Conservation (phyloP, 2,329 filamentous ascomycete genomes). For the Pseudogymnoascus sp. region DNA sequence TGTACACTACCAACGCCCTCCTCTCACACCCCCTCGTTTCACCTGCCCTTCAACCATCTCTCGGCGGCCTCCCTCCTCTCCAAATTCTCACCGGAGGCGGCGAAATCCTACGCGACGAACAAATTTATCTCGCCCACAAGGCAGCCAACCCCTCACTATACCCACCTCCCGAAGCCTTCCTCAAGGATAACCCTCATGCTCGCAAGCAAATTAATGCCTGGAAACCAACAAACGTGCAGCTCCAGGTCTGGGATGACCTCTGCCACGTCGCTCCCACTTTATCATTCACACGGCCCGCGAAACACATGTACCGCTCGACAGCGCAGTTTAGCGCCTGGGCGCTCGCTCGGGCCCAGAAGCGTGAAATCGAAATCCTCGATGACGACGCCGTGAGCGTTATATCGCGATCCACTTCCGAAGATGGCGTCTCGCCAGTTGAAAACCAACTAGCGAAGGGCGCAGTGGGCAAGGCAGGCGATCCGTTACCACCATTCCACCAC, state of each 20-base stretch:
- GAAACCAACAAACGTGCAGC: slow-evolving; percentile 78
- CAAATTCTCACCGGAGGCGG: slow-evolving; percentile 81
- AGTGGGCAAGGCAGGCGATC: slow-evolving; percentile 71
- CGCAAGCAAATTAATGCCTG: slow-evolving; percentile 50
- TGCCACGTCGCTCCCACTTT: slow-evolving; percentile 88
- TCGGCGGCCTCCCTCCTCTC: slow-evolving; percentile 83
- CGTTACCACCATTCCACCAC: slow-evolving; percentile 67
- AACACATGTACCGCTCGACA: slow-evolving; percentile 88
- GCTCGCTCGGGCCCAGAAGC: slow-evolving; percentile 71
- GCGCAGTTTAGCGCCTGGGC: slow-evolving; percentile 93
- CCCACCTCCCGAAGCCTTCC: slow-evolving; percentile 53
- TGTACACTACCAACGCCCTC: slow-evolving; percentile 75
- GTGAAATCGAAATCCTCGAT: slow-evolving; percentile 70
- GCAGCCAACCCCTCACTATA: slow-evolving; percentile 77
- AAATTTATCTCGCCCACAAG: slow-evolving; percentile 92
- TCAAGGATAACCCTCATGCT: slow-evolving; percentile 54
- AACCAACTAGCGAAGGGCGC: slow-evolving; percentile 6
- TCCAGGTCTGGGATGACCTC: slow-evolving; percentile 93
- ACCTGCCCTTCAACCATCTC: slow-evolving; percentile 74
- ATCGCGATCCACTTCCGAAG: slow-evolving; percentile 46
- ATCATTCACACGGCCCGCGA: slow-evolving; percentile 93
- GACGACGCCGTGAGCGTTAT: slow-evolving; percentile 71
- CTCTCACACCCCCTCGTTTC: slow-evolving; percentile 84
- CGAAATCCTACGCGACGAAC: slow-evolving; percentile 85
- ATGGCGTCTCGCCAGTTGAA: slow-evolving; percentile 23